phyloP scores from a whole-genome alignment of 306 rosid genomes.

The Prunus dulcis region DNA sequence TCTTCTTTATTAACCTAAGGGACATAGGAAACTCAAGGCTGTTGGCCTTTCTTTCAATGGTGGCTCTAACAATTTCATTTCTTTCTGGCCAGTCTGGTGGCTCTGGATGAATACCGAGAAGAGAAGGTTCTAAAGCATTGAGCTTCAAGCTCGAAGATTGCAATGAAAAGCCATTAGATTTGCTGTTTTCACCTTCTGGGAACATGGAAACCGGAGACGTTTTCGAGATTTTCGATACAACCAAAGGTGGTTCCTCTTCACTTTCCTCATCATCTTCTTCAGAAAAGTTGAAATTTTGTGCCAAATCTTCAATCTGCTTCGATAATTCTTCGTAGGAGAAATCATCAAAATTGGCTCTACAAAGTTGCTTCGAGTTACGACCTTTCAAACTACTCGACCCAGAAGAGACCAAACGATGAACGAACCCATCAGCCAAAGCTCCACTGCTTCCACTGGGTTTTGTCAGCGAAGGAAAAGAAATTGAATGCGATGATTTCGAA shows the following conservation, averaged over 20 bases:
- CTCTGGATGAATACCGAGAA: conserved; percentile 51
- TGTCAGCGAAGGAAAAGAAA: conserved; percentile 25
- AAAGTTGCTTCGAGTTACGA: conserved; percentile 24
- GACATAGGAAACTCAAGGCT: conserved; percentile 54
- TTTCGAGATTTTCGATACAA: conserved; percentile 18
- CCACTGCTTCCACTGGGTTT: conserved; percentile 20
- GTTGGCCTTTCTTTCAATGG: conserved; percentile 45
- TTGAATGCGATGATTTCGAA: not conserved
- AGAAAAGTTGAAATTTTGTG: not conserved
- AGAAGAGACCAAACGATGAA: conserved; percentile 1
- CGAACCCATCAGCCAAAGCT: conserved; percentile 19
- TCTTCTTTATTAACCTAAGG: conserved; percentile 61
- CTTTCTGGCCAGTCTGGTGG: conserved; percentile 67
- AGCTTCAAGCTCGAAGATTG: conserved; percentile 21
- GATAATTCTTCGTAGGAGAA: conserved; percentile 25
- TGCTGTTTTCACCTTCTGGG: not conserved
- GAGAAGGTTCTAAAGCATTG: conserved; percentile 45
- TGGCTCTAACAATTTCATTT: conserved; percentile 34
- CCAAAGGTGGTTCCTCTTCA: conserved; percentile 18
- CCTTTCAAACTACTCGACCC: conserved; percentile 19
- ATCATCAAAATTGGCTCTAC: conserved; percentile 36
- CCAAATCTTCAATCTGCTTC: conserved; percentile 24
- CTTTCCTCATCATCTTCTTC: conserved; percentile 8
- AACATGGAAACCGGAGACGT: not conserved
- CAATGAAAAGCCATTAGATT: conserved; percentile 1